Percentiles rank a stretch among this genome's conserved stretches.
These are phyloP conservation scores for Exophiala aquamarina DNA, from an alignment of 2,329 filamentous ascomycete genomes.

Conservation along the genomic window DNA sequence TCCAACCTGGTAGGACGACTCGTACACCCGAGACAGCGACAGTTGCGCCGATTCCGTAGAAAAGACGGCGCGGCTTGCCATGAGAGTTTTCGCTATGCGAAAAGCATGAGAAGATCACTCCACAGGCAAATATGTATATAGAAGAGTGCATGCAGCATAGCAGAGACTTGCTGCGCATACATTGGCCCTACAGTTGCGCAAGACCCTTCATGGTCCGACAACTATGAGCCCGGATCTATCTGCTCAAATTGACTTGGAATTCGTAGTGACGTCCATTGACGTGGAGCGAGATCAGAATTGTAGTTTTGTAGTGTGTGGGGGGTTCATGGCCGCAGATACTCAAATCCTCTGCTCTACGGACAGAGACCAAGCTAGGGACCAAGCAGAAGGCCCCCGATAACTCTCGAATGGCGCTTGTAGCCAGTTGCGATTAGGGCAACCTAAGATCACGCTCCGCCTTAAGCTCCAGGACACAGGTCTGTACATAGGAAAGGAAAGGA, in stretches of 20 bases:
- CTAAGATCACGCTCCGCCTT: conserved; percentile 9
- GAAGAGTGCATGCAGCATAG: neutral
- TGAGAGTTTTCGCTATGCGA: neutral
- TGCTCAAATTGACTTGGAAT: too few relatives aligned
- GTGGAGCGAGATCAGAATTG: too few relatives aligned
- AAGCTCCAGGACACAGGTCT: conserved; percentile 4
- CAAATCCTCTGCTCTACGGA: too few relatives aligned
- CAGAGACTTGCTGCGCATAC: too few relatives aligned
- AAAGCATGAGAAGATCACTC: neutral
- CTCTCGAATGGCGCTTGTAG: conserved; percentile 3
- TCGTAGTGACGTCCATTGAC: too few relatives aligned
- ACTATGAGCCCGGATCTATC: too few relatives aligned
- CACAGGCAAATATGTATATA: neutral
- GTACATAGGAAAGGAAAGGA: conserved; percentile 3
- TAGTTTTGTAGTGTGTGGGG: too few relatives aligned
- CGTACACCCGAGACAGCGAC: neutral
- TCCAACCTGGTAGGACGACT: neutral
- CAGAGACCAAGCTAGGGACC: too few relatives aligned
- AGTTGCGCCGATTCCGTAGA: neutral
- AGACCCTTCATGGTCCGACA: neutral
- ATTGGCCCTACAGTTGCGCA: neutral
- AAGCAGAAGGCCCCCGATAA: conserved; percentile 2
- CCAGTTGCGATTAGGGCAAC: conserved; percentile 5
- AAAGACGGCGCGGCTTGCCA: neutral
- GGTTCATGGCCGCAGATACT: too few relatives aligned